Percentiles rank a stretch among this genome's conserved stretches.
Conservation (phyloP, 2,329 filamentous ascomycete genomes). For the Arthrobotrys iridis region DNA sequence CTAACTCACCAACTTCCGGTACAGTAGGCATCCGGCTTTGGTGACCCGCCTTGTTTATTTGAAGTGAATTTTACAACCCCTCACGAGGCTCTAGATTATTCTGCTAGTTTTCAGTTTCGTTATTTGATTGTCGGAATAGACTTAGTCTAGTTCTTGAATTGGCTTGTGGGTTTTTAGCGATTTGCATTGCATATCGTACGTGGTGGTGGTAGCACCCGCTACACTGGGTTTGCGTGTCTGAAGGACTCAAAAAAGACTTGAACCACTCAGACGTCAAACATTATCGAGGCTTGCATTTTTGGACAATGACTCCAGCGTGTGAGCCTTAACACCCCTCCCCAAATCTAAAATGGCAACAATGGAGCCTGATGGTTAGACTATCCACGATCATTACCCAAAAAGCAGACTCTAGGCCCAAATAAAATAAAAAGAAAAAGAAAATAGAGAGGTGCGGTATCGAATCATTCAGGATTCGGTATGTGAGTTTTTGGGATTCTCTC, state of each 20-base stretch:
- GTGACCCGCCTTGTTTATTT: background rate
- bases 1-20: background rate
- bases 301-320: conserved; percentile 38
- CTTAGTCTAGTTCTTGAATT: background rate
- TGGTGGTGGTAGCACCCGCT: conserved; percentile 29
- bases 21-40: background rate
- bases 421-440: background rate
- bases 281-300: conserved; percentile 40
- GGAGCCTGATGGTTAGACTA: conserved; percentile 40
- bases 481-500: background rate
- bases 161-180: background rate
- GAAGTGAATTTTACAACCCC: background rate
- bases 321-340: conserved; percentile 42
- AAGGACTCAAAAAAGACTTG: background rate
- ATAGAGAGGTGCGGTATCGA: background rate
- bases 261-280: conserved; percentile 7
- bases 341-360: background rate
- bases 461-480: conserved; percentile 5
- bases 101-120: background rate
- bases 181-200: background rate
- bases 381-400: no score
- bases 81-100: background rate
- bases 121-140: no score
- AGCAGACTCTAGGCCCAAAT: background rate
- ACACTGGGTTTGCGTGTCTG: background rate